Base-by-base conservation (phyloP, 768 basidiomycete genomes). In the Lentinula aciculospora region DNA sequence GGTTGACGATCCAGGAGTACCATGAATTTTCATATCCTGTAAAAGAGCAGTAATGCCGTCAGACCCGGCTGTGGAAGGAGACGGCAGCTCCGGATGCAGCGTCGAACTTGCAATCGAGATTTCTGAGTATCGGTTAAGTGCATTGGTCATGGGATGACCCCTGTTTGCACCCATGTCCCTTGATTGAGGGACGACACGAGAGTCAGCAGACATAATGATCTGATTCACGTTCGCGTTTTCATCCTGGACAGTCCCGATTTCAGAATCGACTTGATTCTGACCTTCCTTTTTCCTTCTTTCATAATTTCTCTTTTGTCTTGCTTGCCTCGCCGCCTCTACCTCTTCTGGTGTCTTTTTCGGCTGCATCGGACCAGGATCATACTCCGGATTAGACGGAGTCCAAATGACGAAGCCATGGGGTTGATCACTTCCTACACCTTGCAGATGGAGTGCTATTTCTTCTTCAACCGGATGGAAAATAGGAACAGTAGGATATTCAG, bases 301-400 rank as follows among this genome's bases (percentile, higher is more conserved):
- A 31, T 58, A 13, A 21, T 17, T 39, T 23, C 34, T 36, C 23
- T 37, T 47, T 12, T 34, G 39, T n/a, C 40, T 53, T 31, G 37
- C 37, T 28, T 13, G 19, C 49, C 29, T 44, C 23, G 15, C 4
- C 39, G 9, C 37, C 34, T 53, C 49, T 27, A 39, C 25, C 13
- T 53, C 51, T 39, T 53, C 37, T 23, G 21, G 23, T 10, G 51
- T 39, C 36, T 37, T 36, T 8, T 21, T 17, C 32, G 45, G 37
- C 12, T 32, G 36, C 46, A 37, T 29, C 13, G 85, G 86, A 1
- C 87, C 88, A 34, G 87, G 84, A 68, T 90, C 86, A 66, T 90
- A 90, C 49, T 76, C 66, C 1, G 89, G 86, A 62, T 89, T 90
- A 56, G 70, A 66, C 3, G 84, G 72, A 27, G 66, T 64, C 89